Evolutionary conservation across 768 basidiomycete species (phyloP), one percentile per base, ranked within the genome.

Genomic region (Tricholoma matsutake): DNA sequence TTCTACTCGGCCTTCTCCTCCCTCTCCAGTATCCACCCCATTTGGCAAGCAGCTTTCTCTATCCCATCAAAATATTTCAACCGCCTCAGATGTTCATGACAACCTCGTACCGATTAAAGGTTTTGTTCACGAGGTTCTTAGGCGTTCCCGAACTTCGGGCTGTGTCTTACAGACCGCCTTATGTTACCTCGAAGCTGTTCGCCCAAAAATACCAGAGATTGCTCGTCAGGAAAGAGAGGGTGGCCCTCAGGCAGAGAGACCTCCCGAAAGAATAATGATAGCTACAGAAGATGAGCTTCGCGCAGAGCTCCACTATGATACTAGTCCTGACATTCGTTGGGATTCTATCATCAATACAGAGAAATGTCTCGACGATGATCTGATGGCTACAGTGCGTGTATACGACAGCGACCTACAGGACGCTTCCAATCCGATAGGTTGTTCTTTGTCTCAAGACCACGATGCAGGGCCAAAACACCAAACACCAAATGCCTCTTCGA

Each of bases 111-210:
- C 89, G 7, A 81, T 92, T 64, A 87, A 83, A 64, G 79, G 82
- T 4, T 96, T 96, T 67, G 91, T 96, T 29, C 89, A 92, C 69
- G 93, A 96, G 74, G 90, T 95, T 7, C 81, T 96, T 13, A 83
- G 91, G 56, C 88, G 94, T 37, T 94, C 92, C 11, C 84, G 91
- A 52, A 95, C 93, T 0, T 90, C 91, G 4, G 90, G 88, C 45
- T 85, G 82, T 47, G 91, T 94, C 3, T 80, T 96, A 7, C 93
- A 96, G 70, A 91, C 92, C 0, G 94, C 94, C 0, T 75, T 94
- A 0, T 93, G 94, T 70, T 96, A 95, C 69, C 77, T 96, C 11
- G 92, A 94, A 72, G 92, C 89, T 4, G 81, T 93, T n/a, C 87
- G 91, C 5, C 69, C 77, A 28, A 87, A 84, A 70, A 75, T 95